These are phyloP conservation scores for Ustilago cynodontis DNA, from an alignment of 1,284 basidiomycete species.

Conservation along the genomic window DNA sequence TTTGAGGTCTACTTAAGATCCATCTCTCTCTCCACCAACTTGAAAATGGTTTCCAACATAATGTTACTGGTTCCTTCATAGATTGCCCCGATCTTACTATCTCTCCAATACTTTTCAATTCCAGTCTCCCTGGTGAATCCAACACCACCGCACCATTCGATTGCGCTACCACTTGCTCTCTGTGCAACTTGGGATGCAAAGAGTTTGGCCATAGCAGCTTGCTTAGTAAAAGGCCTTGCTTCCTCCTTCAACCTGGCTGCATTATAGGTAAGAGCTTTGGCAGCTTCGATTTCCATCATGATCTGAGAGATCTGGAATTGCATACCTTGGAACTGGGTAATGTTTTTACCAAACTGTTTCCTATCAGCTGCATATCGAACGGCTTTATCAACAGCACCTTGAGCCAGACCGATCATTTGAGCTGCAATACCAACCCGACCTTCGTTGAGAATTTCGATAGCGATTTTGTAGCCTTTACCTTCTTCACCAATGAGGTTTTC, in stretches of 20 bases:
- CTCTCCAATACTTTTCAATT: conserved; percentile 84
- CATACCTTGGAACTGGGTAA: conserved; percentile 90
- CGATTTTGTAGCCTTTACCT: conserved; percentile 93
- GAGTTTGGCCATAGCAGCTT: conserved; percentile 93
- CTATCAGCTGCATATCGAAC: conserved; percentile 94
- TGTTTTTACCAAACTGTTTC: conserved; percentile 90
- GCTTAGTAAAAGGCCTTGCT: conserved; percentile 89
- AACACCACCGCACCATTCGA: conserved; percentile 96
- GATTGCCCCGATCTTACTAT: conserved; percentile 83
- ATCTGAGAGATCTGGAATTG: conserved; percentile 90
- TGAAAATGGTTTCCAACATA: conserved; percentile 95
- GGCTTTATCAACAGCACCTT: conserved; percentile 93
- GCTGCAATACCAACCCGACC: conserved; percentile 97
- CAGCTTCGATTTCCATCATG: conserved; percentile 88
- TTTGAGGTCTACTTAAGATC: conserved; percentile 46
- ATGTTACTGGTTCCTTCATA: conserved; percentile 89
- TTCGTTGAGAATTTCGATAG: conserved; percentile 98
- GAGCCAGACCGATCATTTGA: conserved; percentile 84
- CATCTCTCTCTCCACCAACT: conserved; percentile 70
- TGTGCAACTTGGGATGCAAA: conserved; percentile 90
- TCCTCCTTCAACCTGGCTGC: conserved; percentile 93
- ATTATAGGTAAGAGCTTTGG: conserved; percentile 94
- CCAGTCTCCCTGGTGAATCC: conserved; percentile 87
- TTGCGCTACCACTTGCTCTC: conserved; percentile 85
- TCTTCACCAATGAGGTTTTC: conserved; percentile 94